A percentile compares a stretch with the other conserved stretches of the same genome.
These are phyloP conservation scores for Pichia paraexigua DNA, from an alignment of 805 yeast species.

Conservation along the genomic window DNA sequence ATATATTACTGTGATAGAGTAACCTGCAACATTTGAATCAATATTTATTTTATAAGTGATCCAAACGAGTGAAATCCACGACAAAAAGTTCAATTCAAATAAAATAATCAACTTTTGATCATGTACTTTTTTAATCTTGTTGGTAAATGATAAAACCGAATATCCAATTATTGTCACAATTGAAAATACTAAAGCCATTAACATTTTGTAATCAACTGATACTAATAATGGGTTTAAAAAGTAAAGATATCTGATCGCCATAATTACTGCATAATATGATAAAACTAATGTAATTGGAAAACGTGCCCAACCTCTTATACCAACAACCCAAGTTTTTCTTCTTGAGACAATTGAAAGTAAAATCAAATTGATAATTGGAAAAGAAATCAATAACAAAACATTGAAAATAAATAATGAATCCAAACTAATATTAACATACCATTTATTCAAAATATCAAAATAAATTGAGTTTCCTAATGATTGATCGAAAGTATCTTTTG, in stretches of 20 bases:
- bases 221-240: conserved; percentile 40
- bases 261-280: conserved; percentile 33
- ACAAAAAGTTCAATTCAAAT: conserved; percentile 43
- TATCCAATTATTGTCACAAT: conserved; percentile 49
- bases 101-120: conserved; percentile 54
- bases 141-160: conserved; percentile 40
- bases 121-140: conserved; percentile 39
- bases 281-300: conserved; percentile 49
- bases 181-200: conserved; percentile 41
- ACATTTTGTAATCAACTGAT: conserved; percentile 43
- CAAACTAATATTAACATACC: conserved; percentile 47
- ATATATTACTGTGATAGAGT: conserved; percentile 39
- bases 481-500: conserved; percentile 12
- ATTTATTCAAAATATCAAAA: conserved; percentile 55
- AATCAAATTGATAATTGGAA: conserved; percentile 47
- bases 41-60: conserved; percentile 42
- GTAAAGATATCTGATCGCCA: conserved; percentile 34
- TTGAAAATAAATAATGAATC: conserved; percentile 43
- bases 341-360: conserved; percentile 40
- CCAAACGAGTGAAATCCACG: conserved; percentile 51
- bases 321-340: conserved; percentile 41
- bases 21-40: conserved; percentile 47
- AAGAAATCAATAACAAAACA: conserved; percentile 39
- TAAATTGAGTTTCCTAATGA: conserved; percentile 43
- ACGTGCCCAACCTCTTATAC: conserved; percentile 40